Percentiles rank a stretch among this genome's conserved stretches.
phyloP scores from a whole-genome alignment of 169 alveolate species.

The Cryptosporidium bovis region DNA sequence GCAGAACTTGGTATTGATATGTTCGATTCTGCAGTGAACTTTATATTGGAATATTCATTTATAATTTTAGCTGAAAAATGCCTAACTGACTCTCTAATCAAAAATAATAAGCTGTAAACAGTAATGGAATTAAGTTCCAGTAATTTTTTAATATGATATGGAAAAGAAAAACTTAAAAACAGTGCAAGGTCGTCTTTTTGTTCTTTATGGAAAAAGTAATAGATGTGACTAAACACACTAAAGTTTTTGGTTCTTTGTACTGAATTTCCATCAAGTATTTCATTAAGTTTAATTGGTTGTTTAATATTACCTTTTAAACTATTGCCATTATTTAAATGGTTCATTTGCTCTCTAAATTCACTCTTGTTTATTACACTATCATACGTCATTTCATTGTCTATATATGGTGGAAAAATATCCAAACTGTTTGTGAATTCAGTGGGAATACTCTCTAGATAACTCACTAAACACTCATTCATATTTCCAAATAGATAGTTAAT shows the following conservation, averaged over 20 bases:
- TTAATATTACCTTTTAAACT: not conserved
- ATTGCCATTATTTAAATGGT: not conserved
- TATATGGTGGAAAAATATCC: not conserved
- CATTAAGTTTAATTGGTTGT: not conserved
- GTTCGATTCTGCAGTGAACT: not conserved
- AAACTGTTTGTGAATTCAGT: not conserved
- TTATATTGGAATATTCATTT: not conserved
- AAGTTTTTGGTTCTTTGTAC: conserved; percentile 1
- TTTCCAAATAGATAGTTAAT: not conserved
- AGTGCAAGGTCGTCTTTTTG: not conserved
- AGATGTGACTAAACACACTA: conserved; percentile 4
- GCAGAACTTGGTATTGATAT: not conserved
- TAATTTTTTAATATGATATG: not conserved
- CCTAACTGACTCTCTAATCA: not conserved
- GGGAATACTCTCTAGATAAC: not conserved
- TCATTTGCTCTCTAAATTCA: too few species aligned
- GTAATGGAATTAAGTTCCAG: not conserved
- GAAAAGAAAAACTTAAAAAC: not conserved
- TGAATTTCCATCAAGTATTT: not conserved
- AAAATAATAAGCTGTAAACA: not conserved
- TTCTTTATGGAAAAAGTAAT: not conserved
- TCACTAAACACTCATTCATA: not conserved
- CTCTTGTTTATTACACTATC: too few species aligned
- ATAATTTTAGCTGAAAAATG: not conserved
- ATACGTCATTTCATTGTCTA: not conserved